Base-by-base conservation (phyloP, 805 yeast species). In the Myxozyma nipponensis region DNA sequence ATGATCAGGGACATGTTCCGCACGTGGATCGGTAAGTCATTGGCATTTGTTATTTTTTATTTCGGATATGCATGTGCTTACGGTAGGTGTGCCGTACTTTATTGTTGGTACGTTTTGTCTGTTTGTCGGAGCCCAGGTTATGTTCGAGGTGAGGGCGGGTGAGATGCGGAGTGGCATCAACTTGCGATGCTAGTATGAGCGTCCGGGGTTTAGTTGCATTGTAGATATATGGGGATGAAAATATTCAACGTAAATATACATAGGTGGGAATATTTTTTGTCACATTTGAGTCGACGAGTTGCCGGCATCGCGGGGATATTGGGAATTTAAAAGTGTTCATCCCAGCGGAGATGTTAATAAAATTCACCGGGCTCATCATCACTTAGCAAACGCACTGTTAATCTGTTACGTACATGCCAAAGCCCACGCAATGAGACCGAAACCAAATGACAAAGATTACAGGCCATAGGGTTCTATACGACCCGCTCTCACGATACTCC, bases 61-160 rank as follows among this genome's bases (percentile, higher is more conserved):
- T n/a, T n/a, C 18, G 34, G 35, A 2, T 44, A 5, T 21, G 18
- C 23, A 23, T 7, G 10, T 41, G 3, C 23, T 25, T 34, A 1
- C 28, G 22, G 13, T 25, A 57, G 57, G 52, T 4, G 38, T 49
- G 9, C 50, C 44, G 24, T 71, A 66, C 44, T 69, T 70, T 21
- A 84, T 87, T 61, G 77, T 85, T 47, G 80, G 95, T 3, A 81
- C 85, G 50, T 64, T 66, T 2, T 78, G 85, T 53, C 72, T 93
- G 38, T 93, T 85, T 67, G 82, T 88, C 17, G 98, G 85, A 2
- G 83, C 81, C 0, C 98, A 91, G 67, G 84, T 89, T 18, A 93
- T 93, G 98, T 90, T 89, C 69, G 98, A 93, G 68, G 69, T 86
- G 51, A 77, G 99, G 61, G 95, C 88, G 64, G 71, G 81, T 23